Percentiles rank a stretch among this genome's conserved stretches.
These are phyloP conservation scores for Fusarium sp. DNA, from an alignment of 2,329 filamentous ascomycete species.

Conservation along the genomic window DNA sequence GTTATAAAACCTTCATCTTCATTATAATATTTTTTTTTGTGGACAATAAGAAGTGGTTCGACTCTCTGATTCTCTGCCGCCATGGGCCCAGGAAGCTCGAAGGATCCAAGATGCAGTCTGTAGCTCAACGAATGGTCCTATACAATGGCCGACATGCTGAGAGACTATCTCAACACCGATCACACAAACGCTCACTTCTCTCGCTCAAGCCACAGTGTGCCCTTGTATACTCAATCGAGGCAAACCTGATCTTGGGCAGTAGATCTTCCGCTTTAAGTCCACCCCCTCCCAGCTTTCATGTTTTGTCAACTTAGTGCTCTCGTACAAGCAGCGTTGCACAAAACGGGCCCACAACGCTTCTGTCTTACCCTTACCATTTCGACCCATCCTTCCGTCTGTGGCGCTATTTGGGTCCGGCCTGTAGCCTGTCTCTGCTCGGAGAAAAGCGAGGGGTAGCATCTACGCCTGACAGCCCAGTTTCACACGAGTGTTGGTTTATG, in stretches of 20 bases:
- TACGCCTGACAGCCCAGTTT: constrained; percentile 21
- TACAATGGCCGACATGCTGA: not conserved
- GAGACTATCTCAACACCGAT: not conserved
- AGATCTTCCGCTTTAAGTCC: not conserved
- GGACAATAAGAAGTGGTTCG: not conserved
- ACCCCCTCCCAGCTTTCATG: not conserved
- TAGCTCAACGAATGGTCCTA: not conserved
- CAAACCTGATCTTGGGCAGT: not conserved
- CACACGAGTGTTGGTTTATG: constrained; percentile 12
- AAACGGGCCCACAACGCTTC: constrained; percentile 12
- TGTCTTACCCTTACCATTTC: not conserved
- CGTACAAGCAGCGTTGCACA: constrained; percentile 6
- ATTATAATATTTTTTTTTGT: not conserved
- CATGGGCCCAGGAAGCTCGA: constrained; percentile 16
- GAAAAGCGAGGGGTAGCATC: constrained; percentile 2
- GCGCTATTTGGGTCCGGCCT: not conserved
- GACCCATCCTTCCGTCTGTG: constrained; percentile 6
- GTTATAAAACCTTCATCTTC: constrained; percentile 27
- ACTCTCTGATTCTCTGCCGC: constrained; percentile 34
- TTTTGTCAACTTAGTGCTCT: not conserved
- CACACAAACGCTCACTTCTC: not conserved
- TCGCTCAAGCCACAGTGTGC: not conserved
- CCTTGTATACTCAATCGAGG: not conserved
- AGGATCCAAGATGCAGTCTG: not conserved
- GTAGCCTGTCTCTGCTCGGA: constrained; percentile 11